Evolutionary conservation across 768 basidiomycete species (phyloP), one percentile per base, ranked within the genome.

Genomic region (Kwoniella sp.): DNA sequence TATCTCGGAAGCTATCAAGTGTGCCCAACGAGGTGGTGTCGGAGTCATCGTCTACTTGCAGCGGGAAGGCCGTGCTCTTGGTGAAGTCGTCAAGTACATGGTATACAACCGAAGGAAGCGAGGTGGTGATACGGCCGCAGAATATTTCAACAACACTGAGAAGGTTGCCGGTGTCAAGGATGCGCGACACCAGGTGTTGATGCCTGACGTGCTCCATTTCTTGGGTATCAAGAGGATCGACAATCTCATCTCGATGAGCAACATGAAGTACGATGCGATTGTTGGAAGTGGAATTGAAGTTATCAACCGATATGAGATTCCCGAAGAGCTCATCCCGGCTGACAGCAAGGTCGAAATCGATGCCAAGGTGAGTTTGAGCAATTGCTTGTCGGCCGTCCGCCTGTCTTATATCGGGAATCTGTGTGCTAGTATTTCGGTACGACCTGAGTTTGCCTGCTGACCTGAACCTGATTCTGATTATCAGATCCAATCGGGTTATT

Each of bases 181-280:
- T 69, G 67, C 62, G 26, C 21, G 69, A 54, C 37, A 61, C 26
- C 71, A 65, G 48, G 22, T 83, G 92, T 64, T 73, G 22, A 96
- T 98, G 93, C 95, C 95, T 2, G 95, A 98, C 77, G 89, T 96
- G 6, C 82, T 97, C 49, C 92, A 93, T 77, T 98, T 93, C 91
- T 81, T 98, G 19, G 95, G 95, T 0, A 89, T 98, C 74, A 88
- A 77, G 80, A 91, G 91, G 84, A 86, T 98, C 49, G 87, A 92
- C 79, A 88, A 88, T 73, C 87, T 98, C 88, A 88, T 95, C 60
- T 75, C 70, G 9, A 78, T 80, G 77, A 57, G 60, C 46, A 65
- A 67, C 76, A 87, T 89, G 87, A 95, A 97, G 86, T 93, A 96
- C 82, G 87, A 96, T 67, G 92, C 94, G 9, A 94, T 97, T 52